These are phyloP conservation scores for Jatropha multifida DNA, from an alignment of 441 rosid species.

Conservation along the genomic window DNA sequence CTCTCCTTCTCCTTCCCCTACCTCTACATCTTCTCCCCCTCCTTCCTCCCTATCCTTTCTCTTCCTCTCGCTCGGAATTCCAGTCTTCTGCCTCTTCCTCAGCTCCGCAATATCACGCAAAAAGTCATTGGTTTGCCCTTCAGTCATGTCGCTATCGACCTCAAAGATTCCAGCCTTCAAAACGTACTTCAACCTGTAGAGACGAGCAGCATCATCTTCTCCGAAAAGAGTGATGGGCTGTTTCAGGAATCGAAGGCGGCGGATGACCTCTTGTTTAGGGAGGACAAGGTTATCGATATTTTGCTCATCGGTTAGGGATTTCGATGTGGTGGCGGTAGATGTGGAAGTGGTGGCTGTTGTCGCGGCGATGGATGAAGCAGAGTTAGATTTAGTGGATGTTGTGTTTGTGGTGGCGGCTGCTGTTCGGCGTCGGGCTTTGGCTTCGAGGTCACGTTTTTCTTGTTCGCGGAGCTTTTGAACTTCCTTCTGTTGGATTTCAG, in stretches of 20 bases:
- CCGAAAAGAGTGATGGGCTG: slow-evolving; percentile 86
- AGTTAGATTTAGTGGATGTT: slow-evolving; percentile 25
- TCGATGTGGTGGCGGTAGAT: slow-evolving; percentile 45
- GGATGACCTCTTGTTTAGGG: slow-evolving; percentile 74
- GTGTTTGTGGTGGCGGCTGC: slow-evolving; percentile 26
- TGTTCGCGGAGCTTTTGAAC: slow-evolving; percentile 74
- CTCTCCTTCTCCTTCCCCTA: slow-evolving; percentile 66
- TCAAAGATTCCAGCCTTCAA: slow-evolving; percentile 73
- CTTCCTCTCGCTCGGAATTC: slow-evolving; percentile 58
- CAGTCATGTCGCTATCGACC: slow-evolving; percentile 76
- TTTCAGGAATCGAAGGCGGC: slow-evolving; percentile 74
- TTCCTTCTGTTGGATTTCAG: slow-evolving; percentile 79
- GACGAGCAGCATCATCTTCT: slow-evolving; percentile 74
- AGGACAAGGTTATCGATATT: slow-evolving; percentile 68
- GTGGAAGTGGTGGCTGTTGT: slow-evolving; percentile 36
- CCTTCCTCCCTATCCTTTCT: slow-evolving; percentile 71
- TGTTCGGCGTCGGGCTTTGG: slow-evolving; percentile 53
- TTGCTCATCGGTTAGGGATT: slow-evolving; percentile 63
- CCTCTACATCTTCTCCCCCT: slow-evolving; percentile 54
- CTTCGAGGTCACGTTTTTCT: slow-evolving; percentile 71
- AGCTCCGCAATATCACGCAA: slow-evolving; percentile 73
- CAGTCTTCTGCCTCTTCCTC: slow-evolving; percentile 77
- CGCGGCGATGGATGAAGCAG: slow-evolving; percentile 23
- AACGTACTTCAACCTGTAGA: slow-evolving; percentile 69
- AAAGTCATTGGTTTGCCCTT: slow-evolving; percentile 86